A percentile compares a stretch with the other conserved stretches of the same genome.
Evolutionary conservation across 1,139 yeast species (phyloP).

Genomic region (Scheffersomyces parashehatae): DNA sequence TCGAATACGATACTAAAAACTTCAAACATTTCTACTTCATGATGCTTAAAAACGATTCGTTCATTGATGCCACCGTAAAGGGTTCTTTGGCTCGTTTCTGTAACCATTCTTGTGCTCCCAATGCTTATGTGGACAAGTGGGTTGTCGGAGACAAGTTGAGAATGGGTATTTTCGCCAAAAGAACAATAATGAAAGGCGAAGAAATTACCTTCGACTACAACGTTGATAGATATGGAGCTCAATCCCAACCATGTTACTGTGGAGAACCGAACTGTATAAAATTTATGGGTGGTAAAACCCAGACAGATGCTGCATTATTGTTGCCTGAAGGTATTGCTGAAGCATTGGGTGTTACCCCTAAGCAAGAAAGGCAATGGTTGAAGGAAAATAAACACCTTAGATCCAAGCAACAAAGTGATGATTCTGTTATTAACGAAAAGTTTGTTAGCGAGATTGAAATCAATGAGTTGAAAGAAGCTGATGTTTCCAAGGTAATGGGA

Average conservation of each 20-base stretch:
- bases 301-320: conserved; percentile 83
- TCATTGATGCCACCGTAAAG: conserved; percentile 88
- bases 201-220: conserved; percentile 95
- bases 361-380: conserved; percentile 64
- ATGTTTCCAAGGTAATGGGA: conserved; percentile 79
- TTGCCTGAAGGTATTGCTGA: conserved; percentile 83
- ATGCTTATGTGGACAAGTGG: conserved; percentile 96
- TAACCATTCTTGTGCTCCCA: conserved; percentile 93
- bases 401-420: conserved; percentile 53
- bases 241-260: conserved; percentile 92
- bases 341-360: conserved; percentile 76
- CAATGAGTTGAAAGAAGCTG: conserved; percentile 51
- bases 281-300: conserved; percentile 93
- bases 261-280: conserved; percentile 93
- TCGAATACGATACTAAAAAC: conserved; percentile 68
- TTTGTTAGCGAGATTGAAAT: conserved; percentile 64
- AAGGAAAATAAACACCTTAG: conserved; percentile 54
- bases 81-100: conserved; percentile 91
- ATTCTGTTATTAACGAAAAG: conserved; percentile 59
- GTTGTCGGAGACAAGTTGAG: conserved; percentile 85
- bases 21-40: conserved; percentile 90
- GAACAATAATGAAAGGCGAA: conserved; percentile 74
- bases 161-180: conserved; percentile 93
- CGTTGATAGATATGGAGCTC: conserved; percentile 94
- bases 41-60: conserved; percentile 94